A percentile compares a stretch with the other conserved stretches of the same genome.
phyloP scores from a whole-genome alignment of 495 filamentous ascomycete species.

The Neurospora sp. region DNA sequence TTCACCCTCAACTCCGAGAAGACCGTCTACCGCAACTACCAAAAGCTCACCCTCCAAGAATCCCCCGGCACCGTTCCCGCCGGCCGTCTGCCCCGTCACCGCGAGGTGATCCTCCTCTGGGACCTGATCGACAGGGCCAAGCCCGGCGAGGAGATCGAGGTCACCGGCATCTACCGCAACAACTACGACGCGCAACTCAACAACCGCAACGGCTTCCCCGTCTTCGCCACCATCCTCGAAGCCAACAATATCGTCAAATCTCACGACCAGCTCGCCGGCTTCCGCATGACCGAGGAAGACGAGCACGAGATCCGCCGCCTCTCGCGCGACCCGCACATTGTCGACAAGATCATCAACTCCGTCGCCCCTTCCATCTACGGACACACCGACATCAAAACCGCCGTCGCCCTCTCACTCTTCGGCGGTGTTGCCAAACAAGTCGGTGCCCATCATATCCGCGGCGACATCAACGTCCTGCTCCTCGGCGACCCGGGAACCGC shows the following conservation, averaged over 20 bases:
- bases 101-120: slow-evolving; percentile 93
- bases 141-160: slow-evolving; percentile 94
- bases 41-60: slow-evolving; percentile 95
- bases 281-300: slow-evolving; percentile 91
- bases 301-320: slow-evolving; percentile 84
- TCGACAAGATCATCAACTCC: slow-evolving; percentile 89
- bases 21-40: slow-evolving; percentile 99
- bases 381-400: slow-evolving; percentile 95
- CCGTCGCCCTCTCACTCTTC: slow-evolving; percentile 87
- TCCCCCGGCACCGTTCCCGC: slow-evolving; percentile 95
- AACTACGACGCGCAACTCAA: slow-evolving; percentile 97
- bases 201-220: slow-evolving; percentile 97
- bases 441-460: slow-evolving; percentile 82
- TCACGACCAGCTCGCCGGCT: slow-evolving; percentile 96
- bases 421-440: slow-evolving; percentile 89
- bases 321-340: slow-evolving; percentile 78
- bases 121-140: slow-evolving; percentile 96
- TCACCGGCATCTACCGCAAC: slow-evolving; percentile 96
- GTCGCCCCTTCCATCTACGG: slow-evolving; percentile 98
- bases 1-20: slow-evolving; percentile 96
- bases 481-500: slow-evolving; percentile 97
- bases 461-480: slow-evolving; percentile 96
- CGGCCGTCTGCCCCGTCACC: slow-evolving; percentile 86
- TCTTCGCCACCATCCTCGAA: slow-evolving; percentile 95
- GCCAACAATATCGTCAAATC: slow-evolving; percentile 95